Percentiles rank a stretch among this genome's conserved stretches.
Evolutionary conservation across 768 basidiomycete species (phyloP).

Genomic region (Amanita rubescens): DNA sequence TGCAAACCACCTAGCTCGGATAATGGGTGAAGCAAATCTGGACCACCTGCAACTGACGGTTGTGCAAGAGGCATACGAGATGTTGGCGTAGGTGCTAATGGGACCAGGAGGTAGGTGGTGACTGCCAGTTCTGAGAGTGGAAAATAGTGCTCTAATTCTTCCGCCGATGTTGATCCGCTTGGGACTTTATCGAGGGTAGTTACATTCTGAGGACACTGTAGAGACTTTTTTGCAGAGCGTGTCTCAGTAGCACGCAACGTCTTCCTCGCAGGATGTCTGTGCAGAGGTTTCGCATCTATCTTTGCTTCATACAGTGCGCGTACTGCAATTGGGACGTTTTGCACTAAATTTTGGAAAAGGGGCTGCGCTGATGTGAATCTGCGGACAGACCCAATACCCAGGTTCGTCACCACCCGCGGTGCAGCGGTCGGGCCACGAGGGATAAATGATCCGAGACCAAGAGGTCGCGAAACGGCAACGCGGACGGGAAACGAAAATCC

Average conservation of each 20-base stretch:
- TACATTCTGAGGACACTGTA: not conserved
- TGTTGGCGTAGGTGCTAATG: conserved; percentile 70
- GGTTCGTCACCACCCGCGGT: conserved; percentile 48
- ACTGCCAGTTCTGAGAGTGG: conserved; percentile 30
- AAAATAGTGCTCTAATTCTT: conserved; percentile 59
- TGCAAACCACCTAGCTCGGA: conserved; percentile 33
- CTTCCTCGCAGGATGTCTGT: not conserved
- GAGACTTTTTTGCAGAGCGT: not conserved
- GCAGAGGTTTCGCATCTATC: conserved; percentile 41
- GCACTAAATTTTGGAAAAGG: conserved; percentile 71
- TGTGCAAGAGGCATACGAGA: conserved; percentile 51
- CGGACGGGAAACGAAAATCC: conserved; percentile 51
- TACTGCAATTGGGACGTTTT: conserved; percentile 73
- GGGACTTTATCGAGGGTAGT: not conserved
- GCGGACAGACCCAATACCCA: conserved; percentile 71
- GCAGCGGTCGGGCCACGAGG: conserved; percentile 44
- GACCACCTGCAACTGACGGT: conserved; percentile 11
- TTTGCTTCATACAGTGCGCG: conserved; percentile 73
- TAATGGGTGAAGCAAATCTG: conserved; percentile 13
- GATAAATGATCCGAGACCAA: conserved; percentile 39
- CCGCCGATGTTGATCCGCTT: not conserved
- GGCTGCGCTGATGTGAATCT: conserved; percentile 70
- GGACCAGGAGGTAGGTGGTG: conserved; percentile 64
- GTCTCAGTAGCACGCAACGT: not conserved
- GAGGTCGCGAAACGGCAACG: conserved; percentile 40